These are phyloP conservation scores for Kodamaea plutei DNA, from an alignment of 1,139 yeast species.

Conservation along the genomic window DNA sequence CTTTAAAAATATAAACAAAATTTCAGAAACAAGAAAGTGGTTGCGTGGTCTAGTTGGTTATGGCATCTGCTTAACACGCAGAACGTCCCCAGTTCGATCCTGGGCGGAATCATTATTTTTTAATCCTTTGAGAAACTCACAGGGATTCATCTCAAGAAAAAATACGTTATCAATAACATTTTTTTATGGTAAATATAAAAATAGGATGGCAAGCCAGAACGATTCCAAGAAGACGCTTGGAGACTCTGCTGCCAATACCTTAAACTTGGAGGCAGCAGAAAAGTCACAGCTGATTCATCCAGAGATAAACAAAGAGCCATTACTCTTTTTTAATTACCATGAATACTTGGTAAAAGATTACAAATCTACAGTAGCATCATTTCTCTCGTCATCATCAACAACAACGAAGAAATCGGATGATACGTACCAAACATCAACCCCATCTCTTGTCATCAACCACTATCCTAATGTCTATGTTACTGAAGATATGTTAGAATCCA, in stretches of 20 bases:
- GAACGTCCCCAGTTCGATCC: slow-evolving; percentile 99
- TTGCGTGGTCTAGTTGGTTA: slow-evolving; percentile 95
- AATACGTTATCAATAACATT: too few species aligned
- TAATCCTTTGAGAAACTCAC: too few species aligned
- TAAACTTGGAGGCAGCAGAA: too few species aligned
- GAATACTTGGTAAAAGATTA: slow-evolving; percentile 46
- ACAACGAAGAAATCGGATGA: slow-evolving; percentile 1
- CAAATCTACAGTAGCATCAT: slow-evolving; percentile 15
- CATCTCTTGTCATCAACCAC: slow-evolving; percentile 51
- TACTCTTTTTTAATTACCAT: slow-evolving; percentile 61
- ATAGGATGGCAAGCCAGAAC: too few species aligned
- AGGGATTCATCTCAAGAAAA: too few species aligned
- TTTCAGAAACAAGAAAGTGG: too few species aligned
- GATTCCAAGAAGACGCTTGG: too few species aligned
- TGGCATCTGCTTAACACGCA: slow-evolving; percentile 99
- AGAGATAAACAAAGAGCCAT: too few species aligned
- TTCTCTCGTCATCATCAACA: slow-evolving; percentile 12
- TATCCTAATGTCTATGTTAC: slow-evolving; percentile 54
- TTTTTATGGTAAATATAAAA: too few species aligned
- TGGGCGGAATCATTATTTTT: slow-evolving; percentile 79
- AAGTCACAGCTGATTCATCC: too few species aligned
- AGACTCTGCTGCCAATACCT: too few species aligned
- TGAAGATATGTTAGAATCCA: slow-evolving; percentile 23
- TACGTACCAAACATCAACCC: slow-evolving; percentile 6
- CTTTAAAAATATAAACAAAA: too few species aligned